Evolutionary conservation across 2,329 filamentous ascomycete species (phyloP), one percentile per base, ranked within the genome.

Genomic region (Fonsecaea multimorphosa): DNA sequence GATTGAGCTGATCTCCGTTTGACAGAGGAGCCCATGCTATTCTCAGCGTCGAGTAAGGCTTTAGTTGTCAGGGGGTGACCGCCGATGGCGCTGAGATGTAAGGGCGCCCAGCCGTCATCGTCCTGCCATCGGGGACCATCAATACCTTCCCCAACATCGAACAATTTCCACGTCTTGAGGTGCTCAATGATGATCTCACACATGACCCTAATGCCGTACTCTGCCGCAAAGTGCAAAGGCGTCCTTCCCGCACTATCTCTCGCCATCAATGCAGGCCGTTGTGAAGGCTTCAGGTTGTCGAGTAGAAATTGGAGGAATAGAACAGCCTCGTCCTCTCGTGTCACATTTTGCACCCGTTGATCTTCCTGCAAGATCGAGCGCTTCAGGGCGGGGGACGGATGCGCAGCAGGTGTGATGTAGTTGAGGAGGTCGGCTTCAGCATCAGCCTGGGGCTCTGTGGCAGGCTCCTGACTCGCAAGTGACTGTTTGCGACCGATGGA

Each of bases 61-160:
- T 91, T 87, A 0, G 93, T 97, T 0, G 94, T 97, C 58, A 93
- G 81, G 2, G 91, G 88, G 76, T 99, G 95, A 0, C 94, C 94
- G 49, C 92, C 93, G 55, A 97, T 91, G 29, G 98, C 94, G 73
- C 91, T 92, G 52, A 99, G 85, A 80, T 99, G 94, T 49, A 99
- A 82, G 0, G 95, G 95, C 9, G 93, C 92, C 77, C 90, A 92
- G 19, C 95, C 94, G 73, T 98, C 95, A 22, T 88, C 86, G 75
- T 99, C 95, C 78, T 97, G 94, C 94, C 94, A 98, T 67, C 89
- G 84, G 0, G 87, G 84, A 0, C 91, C 91, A 76, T 98, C 94
- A 57, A 99, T 96, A 9, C 93, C 93, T 68, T 92, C 84, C 38
- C 88, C 87, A 31, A 93, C 88, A 73, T 96, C 86, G 74, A 97